A percentile compares a stretch with the other conserved stretches of the same genome.
phyloP scores from a whole-genome alignment of 371 early-diverging fungal species.

The Rhizopus stolonifer region DNA sequence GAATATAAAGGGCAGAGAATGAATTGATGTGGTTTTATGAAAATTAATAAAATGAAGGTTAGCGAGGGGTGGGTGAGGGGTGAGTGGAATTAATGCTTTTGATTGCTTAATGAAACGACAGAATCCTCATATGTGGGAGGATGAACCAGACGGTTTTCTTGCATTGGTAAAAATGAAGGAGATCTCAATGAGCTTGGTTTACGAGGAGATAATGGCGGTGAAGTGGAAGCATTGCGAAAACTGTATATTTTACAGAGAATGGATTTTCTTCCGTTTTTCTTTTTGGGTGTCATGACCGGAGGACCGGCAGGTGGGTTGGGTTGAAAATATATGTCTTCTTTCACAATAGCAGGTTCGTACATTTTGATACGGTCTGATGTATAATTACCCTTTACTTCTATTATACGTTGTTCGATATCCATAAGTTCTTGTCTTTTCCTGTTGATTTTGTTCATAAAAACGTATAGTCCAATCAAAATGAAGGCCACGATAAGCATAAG shows the following conservation, averaged over 20 bases:
- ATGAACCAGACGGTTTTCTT: conserved; percentile 3
- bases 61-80: background rate
- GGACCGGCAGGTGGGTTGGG: background rate
- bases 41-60: background rate
- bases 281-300: conserved; percentile 11
- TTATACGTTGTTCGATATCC: conserved; percentile 16
- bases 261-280: conserved; percentile 14
- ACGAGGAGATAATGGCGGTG: conserved; percentile 10
- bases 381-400: conserved; percentile 13
- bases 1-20: conserved; percentile 4
- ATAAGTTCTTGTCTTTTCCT: conserved; percentile 11
- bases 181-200: conserved; percentile 15
- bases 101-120: conserved; percentile 2
- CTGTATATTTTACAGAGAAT: conserved; percentile 22
- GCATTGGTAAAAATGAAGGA: conserved; percentile 28
- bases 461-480: conserved; percentile 8
- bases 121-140: conserved; percentile 12
- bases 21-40: background rate
- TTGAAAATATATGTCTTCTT: conserved; percentile 14
- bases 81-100: background rate
- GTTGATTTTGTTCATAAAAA: conserved; percentile 11
- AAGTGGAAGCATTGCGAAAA: conserved; percentile 16
- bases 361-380: background rate
- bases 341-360: conserved; percentile 21
- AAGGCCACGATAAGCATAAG: conserved; percentile 18